Evolutionary conservation across 2,329 filamentous ascomycete genomes (phyloP).

Genomic region (Aspergillus pseudoterreus): DNA sequence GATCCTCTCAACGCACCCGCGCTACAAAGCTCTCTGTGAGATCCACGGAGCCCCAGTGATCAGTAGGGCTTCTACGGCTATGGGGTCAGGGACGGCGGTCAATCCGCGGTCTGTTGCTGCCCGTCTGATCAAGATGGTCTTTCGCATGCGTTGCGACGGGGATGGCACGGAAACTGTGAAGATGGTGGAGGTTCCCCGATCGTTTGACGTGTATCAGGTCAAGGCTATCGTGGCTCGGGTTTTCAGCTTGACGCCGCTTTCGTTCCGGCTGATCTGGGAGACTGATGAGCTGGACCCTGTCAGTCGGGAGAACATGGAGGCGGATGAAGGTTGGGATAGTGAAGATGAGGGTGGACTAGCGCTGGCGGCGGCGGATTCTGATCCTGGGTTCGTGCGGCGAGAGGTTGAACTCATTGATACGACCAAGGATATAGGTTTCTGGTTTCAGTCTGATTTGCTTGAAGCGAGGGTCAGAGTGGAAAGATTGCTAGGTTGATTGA

Average conservation of each 20-base stretch:
- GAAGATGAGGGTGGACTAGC: conserved; percentile 36
- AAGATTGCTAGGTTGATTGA: conserved; percentile 9
- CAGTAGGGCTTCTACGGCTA: conserved; percentile 47
- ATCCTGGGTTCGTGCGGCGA: conserved; percentile 63
- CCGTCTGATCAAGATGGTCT: conserved; percentile 61
- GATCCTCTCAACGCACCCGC: conserved; percentile 63
- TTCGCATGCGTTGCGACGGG: conserved; percentile 48
- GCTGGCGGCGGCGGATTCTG: conserved; percentile 32
- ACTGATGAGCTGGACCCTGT: conserved; percentile 88
- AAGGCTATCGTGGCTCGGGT: conserved; percentile 71
- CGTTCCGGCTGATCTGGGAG: conserved; percentile 73
- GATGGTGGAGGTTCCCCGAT: conserved; percentile 63
- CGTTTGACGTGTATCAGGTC: conserved; percentile 75
- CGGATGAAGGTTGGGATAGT: conserved; percentile 45
- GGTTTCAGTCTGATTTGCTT: conserved; percentile 62
- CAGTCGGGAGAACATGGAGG: conserved; percentile 57
- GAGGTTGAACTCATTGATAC: conserved; percentile 78
- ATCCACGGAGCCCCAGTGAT: conserved; percentile 70
- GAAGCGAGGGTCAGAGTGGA: conserved; percentile 72
- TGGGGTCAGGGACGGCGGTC: conserved; percentile 31
- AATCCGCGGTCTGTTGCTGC: conserved; percentile 82
- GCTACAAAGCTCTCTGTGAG: conserved; percentile 70
- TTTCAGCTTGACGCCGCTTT: conserved; percentile 63
- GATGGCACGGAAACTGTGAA: conserved; percentile 12
- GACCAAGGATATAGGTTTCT: conserved; percentile 77